A percentile compares a stretch with the other conserved stretches of the same genome.
Evolutionary conservation across 1,284 basidiomycete genomes (phyloP).

Genomic region (Coniophora puteana): DNA sequence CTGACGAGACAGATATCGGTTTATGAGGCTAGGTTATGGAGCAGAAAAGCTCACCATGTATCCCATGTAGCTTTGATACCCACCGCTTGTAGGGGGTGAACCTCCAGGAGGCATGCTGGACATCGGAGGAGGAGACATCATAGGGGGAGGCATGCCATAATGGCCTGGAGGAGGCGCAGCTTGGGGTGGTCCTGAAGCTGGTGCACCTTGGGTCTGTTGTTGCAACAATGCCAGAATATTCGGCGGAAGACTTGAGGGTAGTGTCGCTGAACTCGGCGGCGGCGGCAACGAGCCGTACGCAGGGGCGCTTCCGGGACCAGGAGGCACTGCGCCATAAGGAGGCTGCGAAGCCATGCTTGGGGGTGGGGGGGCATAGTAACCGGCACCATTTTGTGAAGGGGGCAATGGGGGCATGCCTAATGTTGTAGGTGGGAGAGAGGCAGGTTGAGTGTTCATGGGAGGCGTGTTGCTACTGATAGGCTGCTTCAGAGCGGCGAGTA

Average conservation of each 20-base stretch:
- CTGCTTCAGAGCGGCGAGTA: conserved; percentile 75
- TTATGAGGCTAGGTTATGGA: too few species aligned
- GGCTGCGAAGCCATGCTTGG: conserved; percentile 31
- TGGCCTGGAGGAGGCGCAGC: conserved; percentile 28
- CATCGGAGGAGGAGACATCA: conserved; percentile 38
- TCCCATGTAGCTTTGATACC: conserved; percentile 54
- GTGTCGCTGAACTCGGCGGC: conserved; percentile 26
- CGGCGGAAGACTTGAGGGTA: conserved; percentile 48
- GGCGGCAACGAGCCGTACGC: conserved; percentile 37
- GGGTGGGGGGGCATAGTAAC: conserved; percentile 42
- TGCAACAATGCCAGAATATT: conserved; percentile 61
- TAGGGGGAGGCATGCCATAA: conserved; percentile 37
- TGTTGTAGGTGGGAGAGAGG: conserved; percentile 28
- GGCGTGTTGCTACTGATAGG: conserved; percentile 40
- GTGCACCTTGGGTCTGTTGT: conserved; percentile 44
- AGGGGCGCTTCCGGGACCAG: conserved; percentile 22
- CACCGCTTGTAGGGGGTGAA: conserved; percentile 32
- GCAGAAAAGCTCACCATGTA: conserved; percentile 41
- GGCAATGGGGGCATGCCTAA: conserved; percentile 31
- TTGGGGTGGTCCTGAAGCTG: conserved; percentile 27
- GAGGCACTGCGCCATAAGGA: conserved; percentile 32
- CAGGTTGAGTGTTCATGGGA: conserved; percentile 22
- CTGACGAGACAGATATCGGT: too few species aligned
- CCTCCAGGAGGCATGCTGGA: conserved; percentile 32
- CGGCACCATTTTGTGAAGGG: conserved; percentile 28